Evolutionary conservation across 257 asterid species (phyloP).

Genomic region (Schizonepeta tenuifolia): DNA sequence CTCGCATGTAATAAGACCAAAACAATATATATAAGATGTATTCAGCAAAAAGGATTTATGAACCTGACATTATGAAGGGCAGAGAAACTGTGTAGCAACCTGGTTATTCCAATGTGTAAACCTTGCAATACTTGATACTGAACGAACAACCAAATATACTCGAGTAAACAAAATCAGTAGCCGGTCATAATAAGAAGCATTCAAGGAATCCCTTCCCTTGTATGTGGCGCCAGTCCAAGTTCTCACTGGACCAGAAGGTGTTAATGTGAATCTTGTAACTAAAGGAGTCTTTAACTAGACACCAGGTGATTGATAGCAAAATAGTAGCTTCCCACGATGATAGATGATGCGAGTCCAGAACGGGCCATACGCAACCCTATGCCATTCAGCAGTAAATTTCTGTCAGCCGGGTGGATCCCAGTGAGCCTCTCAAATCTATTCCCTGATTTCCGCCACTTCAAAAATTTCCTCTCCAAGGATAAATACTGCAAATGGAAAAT

Average conservation of each 20-base stretch:
- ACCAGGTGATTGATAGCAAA: slow-evolving; percentile 55
- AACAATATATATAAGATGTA: slow-evolving; percentile 9
- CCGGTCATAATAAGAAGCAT: not conserved
- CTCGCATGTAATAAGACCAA: slow-evolving; percentile 15
- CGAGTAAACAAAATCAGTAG: slow-evolving; percentile 2
- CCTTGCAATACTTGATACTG: slow-evolving; percentile 23
- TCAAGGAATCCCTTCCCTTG: slow-evolving; percentile 7
- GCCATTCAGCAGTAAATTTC: slow-evolving; percentile 70
- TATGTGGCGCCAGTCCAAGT: slow-evolving; percentile 7
- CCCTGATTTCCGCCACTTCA: slow-evolving; percentile 79
- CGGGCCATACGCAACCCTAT: slow-evolving; percentile 84
- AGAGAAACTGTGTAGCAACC: slow-evolving; percentile 23
- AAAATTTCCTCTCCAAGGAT: slow-evolving; percentile 81
- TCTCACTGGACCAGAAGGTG: slow-evolving; percentile 18
- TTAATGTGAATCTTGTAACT: slow-evolving; percentile 11
- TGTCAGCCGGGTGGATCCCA: slow-evolving; percentile 89
- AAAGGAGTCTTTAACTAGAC: slow-evolving; percentile 35
- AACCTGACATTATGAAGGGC: slow-evolving; percentile 37
- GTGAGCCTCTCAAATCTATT: slow-evolving; percentile 81
- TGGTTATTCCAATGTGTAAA: slow-evolving; percentile 32
- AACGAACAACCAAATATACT: slow-evolving; percentile 31
- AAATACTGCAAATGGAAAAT: slow-evolving; percentile 61
- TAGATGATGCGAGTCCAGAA: slow-evolving; percentile 74
- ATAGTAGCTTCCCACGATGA: slow-evolving; percentile 76
- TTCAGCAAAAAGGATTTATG: slow-evolving; percentile 25